phyloP scores from a whole-genome alignment of 257 asterid species.

The Salvia hispanica region DNA sequence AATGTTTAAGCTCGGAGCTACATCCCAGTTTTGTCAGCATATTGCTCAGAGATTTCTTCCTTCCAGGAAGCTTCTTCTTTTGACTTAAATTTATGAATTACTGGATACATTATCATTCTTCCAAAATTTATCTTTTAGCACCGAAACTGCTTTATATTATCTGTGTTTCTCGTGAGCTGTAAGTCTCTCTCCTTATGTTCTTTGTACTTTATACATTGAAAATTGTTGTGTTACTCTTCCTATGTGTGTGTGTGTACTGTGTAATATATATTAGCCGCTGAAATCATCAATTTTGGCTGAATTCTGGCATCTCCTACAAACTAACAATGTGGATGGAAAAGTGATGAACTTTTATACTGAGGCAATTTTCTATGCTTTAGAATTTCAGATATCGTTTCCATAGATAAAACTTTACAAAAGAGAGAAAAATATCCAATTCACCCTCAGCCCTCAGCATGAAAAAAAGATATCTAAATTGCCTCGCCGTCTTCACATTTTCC shows the following conservation, averaged over 20 bases:
- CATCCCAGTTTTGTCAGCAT: conserved; percentile 12
- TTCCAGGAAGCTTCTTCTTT: not conserved
- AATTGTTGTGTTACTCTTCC: not conserved
- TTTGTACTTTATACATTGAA: conserved; percentile 8
- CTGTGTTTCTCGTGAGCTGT: conserved; percentile 17
- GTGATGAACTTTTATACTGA: too few relatives aligned
- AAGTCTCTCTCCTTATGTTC: conserved; percentile 2
- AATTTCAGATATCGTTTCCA: too few relatives aligned
- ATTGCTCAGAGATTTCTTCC: conserved; percentile 4
- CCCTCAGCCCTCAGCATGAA: too few relatives aligned
- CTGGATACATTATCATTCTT: conserved; percentile 5
- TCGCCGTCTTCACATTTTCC: too few relatives aligned
- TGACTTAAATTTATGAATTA: conserved; percentile 1
- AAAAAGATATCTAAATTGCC: too few relatives aligned
- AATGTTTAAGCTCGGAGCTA: not conserved
- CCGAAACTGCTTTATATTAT: not conserved
- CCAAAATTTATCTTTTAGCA: not conserved
- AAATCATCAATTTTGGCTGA: too few relatives aligned
- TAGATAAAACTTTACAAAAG: too few relatives aligned
- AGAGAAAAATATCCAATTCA: too few relatives aligned
- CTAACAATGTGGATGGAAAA: too few relatives aligned
- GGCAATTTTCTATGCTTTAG: too few relatives aligned
- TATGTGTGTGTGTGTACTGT: not conserved
- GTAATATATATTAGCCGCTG: too few relatives aligned
- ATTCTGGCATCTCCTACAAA: too few relatives aligned